A percentile compares a stretch with the other conserved stretches of the same genome.
Evolutionary conservation across 2,329 filamentous ascomycete genomes (phyloP).

Genomic region (Beauveria sp.): DNA sequence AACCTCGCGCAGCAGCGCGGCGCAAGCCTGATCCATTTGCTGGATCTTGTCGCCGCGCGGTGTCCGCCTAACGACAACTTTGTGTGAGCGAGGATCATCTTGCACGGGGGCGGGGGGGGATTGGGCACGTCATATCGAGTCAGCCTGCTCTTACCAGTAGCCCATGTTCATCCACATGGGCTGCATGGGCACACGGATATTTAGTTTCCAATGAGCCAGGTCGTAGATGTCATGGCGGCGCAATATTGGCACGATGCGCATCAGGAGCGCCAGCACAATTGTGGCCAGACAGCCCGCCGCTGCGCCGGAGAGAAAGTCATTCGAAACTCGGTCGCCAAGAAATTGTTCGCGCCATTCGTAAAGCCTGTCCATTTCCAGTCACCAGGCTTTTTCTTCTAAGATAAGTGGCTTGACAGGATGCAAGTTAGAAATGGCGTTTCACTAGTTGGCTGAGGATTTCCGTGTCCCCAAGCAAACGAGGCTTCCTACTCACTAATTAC

Average conservation of each 20-base stretch:
- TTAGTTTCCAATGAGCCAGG: constrained; percentile 48
- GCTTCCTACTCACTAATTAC: not conserved
- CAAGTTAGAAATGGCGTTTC: not conserved
- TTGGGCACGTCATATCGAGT: not conserved
- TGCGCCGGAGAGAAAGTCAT: constrained; percentile 4
- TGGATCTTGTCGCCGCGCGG: constrained; percentile 22
- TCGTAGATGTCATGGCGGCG: constrained; percentile 32
- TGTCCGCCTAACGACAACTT: constrained; percentile 20
- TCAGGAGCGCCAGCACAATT: constrained; percentile 28
- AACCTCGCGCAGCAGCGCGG: constrained; percentile 40
- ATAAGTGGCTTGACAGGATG: not conserved
- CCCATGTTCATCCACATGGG: constrained; percentile 61
- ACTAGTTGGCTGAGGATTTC: not conserved
- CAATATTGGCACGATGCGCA: constrained; percentile 17
- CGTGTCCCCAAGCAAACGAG: not conserved
- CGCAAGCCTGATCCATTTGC: constrained; percentile 38
- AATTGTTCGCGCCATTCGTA: not conserved
- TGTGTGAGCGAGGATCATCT: not conserved
- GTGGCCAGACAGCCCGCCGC: constrained; percentile 2
- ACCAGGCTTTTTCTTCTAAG: no score
- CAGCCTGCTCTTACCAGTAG: constrained; percentile 41
- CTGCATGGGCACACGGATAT: constrained; percentile 35
- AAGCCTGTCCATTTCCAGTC: not conserved
- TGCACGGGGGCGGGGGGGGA: no score
- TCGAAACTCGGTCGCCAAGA: not conserved